phyloP scores from a whole-genome alignment of 2,329 filamentous ascomycete species.

The Aspergillus ibericus region DNA sequence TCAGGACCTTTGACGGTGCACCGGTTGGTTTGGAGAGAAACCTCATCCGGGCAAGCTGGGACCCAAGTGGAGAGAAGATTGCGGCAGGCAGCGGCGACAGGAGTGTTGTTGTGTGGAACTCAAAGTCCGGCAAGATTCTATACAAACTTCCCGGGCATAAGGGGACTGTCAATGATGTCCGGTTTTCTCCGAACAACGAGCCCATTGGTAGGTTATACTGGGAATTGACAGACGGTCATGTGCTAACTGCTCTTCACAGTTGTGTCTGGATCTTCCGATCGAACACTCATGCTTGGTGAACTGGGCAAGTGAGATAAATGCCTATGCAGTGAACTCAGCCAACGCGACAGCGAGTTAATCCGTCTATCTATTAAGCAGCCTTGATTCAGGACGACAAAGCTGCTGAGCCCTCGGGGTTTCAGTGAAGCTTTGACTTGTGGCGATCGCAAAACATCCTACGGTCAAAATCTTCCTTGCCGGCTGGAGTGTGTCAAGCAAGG shows the following conservation, averaged over 20 bases:
- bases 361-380: not conserved
- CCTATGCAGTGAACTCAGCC: not conserved
- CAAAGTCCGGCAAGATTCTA: slow-evolving; percentile 79
- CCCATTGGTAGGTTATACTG: slow-evolving; percentile 71
- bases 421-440: not conserved
- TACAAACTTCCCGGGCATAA: slow-evolving; percentile 96
- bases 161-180: slow-evolving; percentile 90
- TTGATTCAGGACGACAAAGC: not conserved
- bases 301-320: slow-evolving; percentile 60
- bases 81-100: slow-evolving; percentile 87
- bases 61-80: slow-evolving; percentile 78
- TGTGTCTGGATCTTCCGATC: slow-evolving; percentile 85
- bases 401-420: not conserved
- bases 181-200: slow-evolving; percentile 81
- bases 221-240: not conserved
- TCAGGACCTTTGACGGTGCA: slow-evolving; percentile 91
- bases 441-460: not conserved
- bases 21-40: slow-evolving; percentile 87
- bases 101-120: slow-evolving; percentile 88
- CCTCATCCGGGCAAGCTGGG: slow-evolving; percentile 86
- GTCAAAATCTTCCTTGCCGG: not conserved
- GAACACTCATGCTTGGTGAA: slow-evolving; percentile 80
- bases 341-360: not conserved
- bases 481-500: not conserved
- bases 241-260: slow-evolving; percentile 53